Percentiles rank a stretch among this genome's conserved stretches.
phyloP scores from a whole-genome alignment of 345 rosid species.

The Schrenkiella parvula region DNA sequence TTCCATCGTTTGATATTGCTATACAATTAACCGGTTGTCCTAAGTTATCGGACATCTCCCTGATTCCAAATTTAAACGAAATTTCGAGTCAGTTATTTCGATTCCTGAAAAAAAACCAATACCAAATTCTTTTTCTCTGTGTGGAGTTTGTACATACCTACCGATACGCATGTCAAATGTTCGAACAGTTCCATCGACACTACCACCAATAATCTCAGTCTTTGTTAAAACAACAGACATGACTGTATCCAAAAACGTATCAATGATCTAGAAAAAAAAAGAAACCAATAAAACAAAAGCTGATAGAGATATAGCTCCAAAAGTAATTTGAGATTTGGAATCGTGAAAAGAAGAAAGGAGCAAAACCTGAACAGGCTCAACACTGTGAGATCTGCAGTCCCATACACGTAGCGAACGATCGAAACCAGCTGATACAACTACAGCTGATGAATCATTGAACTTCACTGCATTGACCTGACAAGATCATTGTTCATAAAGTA shows the following conservation, averaged over 20 bases:
- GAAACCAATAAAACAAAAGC: not conserved
- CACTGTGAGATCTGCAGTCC: constrained; percentile 95
- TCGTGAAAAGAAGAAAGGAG: not conserved
- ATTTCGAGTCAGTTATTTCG: not conserved
- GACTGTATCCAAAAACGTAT: constrained; percentile 78
- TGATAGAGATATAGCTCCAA: not conserved
- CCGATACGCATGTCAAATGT: constrained; percentile 96
- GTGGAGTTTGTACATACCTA: constrained; percentile 46
- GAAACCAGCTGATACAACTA: constrained; percentile 89
- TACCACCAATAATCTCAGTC: constrained; percentile 91
- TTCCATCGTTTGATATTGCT: constrained; percentile 84
- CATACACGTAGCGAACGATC: constrained; percentile 89
- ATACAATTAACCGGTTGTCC: constrained; percentile 97
- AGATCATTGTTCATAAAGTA: not conserved
- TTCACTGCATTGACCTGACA: constrained; percentile 88
- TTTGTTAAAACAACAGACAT: constrained; percentile 94
- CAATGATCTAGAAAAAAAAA: constrained; percentile 52
- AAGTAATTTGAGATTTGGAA: not conserved
- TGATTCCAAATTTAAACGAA: constrained; percentile 13
- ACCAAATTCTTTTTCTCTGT: not conserved
- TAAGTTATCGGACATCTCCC: constrained; percentile 82
- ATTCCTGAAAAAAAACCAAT: not conserved
- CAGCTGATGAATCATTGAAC: constrained; percentile 77
- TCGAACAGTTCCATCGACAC: constrained; percentile 96
- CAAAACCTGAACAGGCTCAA: constrained; percentile 90